phyloP scores from a whole-genome alignment of 805 yeast species.

The Saturnispora mendoncae region DNA sequence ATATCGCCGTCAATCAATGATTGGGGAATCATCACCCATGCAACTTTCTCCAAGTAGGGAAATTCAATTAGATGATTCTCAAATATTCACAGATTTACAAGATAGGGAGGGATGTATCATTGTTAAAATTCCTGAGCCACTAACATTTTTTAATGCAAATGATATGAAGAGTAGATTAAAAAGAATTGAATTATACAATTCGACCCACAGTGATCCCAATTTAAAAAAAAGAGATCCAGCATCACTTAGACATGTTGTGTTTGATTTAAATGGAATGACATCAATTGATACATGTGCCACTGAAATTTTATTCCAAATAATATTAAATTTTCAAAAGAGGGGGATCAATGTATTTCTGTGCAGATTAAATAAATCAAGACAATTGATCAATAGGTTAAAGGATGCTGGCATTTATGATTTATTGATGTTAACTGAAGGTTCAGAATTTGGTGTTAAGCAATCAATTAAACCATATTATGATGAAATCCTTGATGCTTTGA shows the following conservation, averaged over 20 bases:
- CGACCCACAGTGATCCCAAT: conserved; percentile 69
- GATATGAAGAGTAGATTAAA: conserved; percentile 60
- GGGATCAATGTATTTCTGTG: conserved; percentile 51
- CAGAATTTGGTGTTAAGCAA: conserved; percentile 26
- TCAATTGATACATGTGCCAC: conserved; percentile 73
- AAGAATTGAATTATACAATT: conserved; percentile 70
- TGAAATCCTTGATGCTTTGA: conserved; percentile 51
- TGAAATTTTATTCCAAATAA: conserved; percentile 56
- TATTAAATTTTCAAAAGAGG: conserved; percentile 44
- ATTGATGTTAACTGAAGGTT: conserved; percentile 19
- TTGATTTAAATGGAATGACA: conserved; percentile 79
- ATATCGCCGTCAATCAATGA: conserved; percentile 17
- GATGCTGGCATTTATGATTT: conserved; percentile 47
- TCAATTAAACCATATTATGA: conserved; percentile 35
- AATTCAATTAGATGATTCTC: not conserved
- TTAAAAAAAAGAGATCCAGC: conserved; percentile 25
- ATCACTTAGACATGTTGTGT: conserved; percentile 46
- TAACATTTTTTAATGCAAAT: conserved; percentile 78
- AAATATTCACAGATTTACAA: conserved; percentile 25
- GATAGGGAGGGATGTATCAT: conserved; percentile 65
- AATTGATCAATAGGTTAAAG: conserved; percentile 41
- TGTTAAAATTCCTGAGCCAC: conserved; percentile 78
- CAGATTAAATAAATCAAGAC: conserved; percentile 42
- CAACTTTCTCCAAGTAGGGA: not conserved
- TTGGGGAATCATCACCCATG: conserved; percentile 1